Conservation (phyloP, 1,284 basidiomycete genomes). For the Phlebopus sp. region DNA sequence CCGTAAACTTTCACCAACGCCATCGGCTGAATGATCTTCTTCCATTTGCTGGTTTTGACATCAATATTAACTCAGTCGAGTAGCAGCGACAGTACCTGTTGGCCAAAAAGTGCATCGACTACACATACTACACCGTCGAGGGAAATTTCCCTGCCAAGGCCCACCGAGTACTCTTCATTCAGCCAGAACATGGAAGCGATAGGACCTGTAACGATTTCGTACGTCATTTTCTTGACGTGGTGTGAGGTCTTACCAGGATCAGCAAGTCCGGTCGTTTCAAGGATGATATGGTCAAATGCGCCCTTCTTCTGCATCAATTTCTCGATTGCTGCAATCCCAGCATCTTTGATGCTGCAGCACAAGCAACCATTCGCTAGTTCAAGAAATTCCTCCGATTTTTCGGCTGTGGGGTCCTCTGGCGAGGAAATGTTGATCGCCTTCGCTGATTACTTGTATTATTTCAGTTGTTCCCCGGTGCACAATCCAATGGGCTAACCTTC, state of each 20-base stretch:
- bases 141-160: constrained; percentile 67
- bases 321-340: constrained; percentile 88
- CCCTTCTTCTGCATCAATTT: constrained; percentile 81
- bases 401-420: constrained; percentile 55
- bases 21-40: constrained; percentile 65
- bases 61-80: constrained; percentile 9
- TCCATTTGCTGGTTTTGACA: constrained; percentile 68
- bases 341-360: constrained; percentile 92
- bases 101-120: constrained; percentile 84
- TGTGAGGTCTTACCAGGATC: constrained; percentile 66
- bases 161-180: constrained; percentile 82
- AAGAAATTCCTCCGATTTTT: constrained; percentile 74
- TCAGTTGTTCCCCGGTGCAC: constrained; percentile 32
- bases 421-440: constrained; percentile 78
- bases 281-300: constrained; percentile 87
- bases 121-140: constrained; percentile 91
- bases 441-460: constrained; percentile 43
- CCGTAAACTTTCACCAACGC: constrained; percentile 76
- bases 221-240: not conserved
- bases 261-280: constrained; percentile 92
- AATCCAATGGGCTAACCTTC: constrained; percentile 47
- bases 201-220: constrained; percentile 43
- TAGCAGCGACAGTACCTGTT: constrained; percentile 47
- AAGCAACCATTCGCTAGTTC: constrained; percentile 92
- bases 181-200: constrained; percentile 90